A percentile compares a stretch with the other conserved stretches of the same genome.
Conservation (phyloP, 2,329 filamentous ascomycete genomes). For the Dactylonectria estremocensis region DNA sequence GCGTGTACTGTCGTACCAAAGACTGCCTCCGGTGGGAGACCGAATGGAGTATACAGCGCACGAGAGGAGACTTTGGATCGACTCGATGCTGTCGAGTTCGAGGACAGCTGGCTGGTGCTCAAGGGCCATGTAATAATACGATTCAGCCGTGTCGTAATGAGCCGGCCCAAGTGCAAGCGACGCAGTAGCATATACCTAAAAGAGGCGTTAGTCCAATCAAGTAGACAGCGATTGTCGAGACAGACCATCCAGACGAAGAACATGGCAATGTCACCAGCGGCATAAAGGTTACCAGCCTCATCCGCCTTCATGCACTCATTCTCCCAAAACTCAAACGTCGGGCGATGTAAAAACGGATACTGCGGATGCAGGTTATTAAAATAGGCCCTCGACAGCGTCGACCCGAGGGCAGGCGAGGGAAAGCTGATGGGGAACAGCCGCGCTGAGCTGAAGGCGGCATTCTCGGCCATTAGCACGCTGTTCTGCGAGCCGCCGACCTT, state of each 20-base stretch:
- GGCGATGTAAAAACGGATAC: slow-evolving; percentile 34
- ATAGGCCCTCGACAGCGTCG: slow-evolving; percentile 31
- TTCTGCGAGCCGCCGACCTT: slow-evolving; percentile 31
- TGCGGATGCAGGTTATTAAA: slow-evolving; percentile 38
- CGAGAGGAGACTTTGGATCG: slow-evolving; percentile 33
- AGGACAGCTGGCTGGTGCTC: slow-evolving; percentile 31
- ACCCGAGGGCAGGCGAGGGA: slow-evolving; percentile 27
- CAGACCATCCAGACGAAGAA: slow-evolving; percentile 40
- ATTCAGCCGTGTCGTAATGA: slow-evolving; percentile 37
- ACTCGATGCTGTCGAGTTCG: slow-evolving; percentile 35
- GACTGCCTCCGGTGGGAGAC: slow-evolving; percentile 34
- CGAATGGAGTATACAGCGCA: slow-evolving; percentile 36
- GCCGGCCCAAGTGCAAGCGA: slow-evolving; percentile 34
- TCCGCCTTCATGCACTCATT: slow-evolving; percentile 36
- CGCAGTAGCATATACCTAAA: slow-evolving; percentile 35
- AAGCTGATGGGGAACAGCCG: slow-evolving; percentile 31
- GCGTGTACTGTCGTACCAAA: slow-evolving; percentile 22
- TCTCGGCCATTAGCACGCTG: slow-evolving; percentile 26
- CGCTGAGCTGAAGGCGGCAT: slow-evolving; percentile 11
- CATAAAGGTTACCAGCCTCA: slow-evolving; percentile 29
- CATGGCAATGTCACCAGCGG: slow-evolving; percentile 33
- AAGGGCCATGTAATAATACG: slow-evolving; percentile 38
- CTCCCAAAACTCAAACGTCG: slow-evolving; percentile 38
- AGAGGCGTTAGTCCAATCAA: background rate
- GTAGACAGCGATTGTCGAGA: background rate